Evolutionary conservation across 1,139 yeast species (phyloP), one percentile per base, ranked within the genome.

Genomic region (Meyerozyma sp.): DNA sequence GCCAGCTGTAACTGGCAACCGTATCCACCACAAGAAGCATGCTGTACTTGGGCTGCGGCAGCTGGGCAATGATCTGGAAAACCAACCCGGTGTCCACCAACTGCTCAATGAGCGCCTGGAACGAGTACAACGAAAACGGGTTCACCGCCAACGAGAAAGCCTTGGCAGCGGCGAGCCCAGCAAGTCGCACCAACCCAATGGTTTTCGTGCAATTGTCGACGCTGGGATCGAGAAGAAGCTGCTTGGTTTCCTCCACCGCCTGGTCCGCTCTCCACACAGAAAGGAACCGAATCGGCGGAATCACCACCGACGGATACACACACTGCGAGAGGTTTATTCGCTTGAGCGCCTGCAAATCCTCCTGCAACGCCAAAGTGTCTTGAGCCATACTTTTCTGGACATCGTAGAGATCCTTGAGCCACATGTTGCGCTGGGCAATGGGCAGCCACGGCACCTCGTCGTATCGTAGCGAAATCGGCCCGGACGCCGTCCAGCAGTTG

Each of bases 1-100:
- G 56, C 59, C 71, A 67, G 46, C 71, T 66, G 47, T 69, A 73
- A 30, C 53, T 56, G 29, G 70, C 52, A 9, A 70, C 42, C 50
- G 66, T 56, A 42, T 70, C 77, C 20, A 68, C 46, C 5, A 57
- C 32, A 5, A 63, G 44, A 6, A 54, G 43, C 41, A 57, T 62
- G 8, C 54, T 42, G 7, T 42, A 42, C 1, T 46, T 21, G n/a
- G 37, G 26, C 16, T 18, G 35, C 7, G 46, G 42, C 3, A 52
- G 40, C 4, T 50, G 45, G 11, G 53, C 55, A 18, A 63, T 42
- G 2, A 64, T 35, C 8, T 57, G 52, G 39, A 58, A 51, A 1
- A 69, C 26, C 1, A 55, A 46, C 0, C 67, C 68, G 2, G 62
- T 54, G 39, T 69, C 72, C 20, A 70, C 54, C 23, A 70, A 39